Percentiles rank a stretch among this genome's conserved stretches.
Conservation (phyloP, 1,284 basidiomycete genomes). For the Tylopilus sp. region DNA sequence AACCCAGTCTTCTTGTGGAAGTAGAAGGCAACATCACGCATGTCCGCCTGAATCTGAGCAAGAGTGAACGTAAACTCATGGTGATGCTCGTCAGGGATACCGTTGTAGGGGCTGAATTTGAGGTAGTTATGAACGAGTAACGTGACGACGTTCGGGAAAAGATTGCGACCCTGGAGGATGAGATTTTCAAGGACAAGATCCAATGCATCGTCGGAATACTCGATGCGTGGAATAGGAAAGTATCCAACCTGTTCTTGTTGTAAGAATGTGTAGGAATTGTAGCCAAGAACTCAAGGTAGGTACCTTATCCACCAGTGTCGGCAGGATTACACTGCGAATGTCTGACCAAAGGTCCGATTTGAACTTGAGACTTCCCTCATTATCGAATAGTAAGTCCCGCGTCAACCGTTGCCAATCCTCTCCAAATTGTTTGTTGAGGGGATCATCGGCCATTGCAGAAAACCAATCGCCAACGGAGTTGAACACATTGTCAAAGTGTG, state of each 20-base stretch:
- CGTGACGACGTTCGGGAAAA: conserved; percentile 85
- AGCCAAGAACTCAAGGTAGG: conserved; percentile 12
- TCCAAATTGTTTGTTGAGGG: conserved; percentile 84
- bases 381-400: conserved; percentile 81
- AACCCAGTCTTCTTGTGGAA: conserved; percentile 84
- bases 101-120: conserved; percentile 83
- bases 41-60: conserved; percentile 93
- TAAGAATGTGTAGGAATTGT: neutral
- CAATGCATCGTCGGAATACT: conserved; percentile 89
- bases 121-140: conserved; percentile 88
- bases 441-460: conserved; percentile 87
- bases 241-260: conserved; percentile 75
- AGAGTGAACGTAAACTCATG: conserved; percentile 82
- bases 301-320: conserved; percentile 79
- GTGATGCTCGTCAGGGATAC: conserved; percentile 67
- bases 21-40: conserved; percentile 93
- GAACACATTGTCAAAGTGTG: conserved; percentile 87
- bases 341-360: conserved; percentile 92
- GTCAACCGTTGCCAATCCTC: conserved; percentile 88
- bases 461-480: conserved; percentile 81
- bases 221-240: conserved; percentile 91
- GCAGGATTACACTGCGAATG: conserved; percentile 86
- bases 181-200: conserved; percentile 96
- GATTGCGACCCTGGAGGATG: conserved; percentile 85
- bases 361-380: conserved; percentile 88